Evolutionary conservation across 257 asterid genomes (phyloP).

Genomic region (Echites panduratus): DNA sequence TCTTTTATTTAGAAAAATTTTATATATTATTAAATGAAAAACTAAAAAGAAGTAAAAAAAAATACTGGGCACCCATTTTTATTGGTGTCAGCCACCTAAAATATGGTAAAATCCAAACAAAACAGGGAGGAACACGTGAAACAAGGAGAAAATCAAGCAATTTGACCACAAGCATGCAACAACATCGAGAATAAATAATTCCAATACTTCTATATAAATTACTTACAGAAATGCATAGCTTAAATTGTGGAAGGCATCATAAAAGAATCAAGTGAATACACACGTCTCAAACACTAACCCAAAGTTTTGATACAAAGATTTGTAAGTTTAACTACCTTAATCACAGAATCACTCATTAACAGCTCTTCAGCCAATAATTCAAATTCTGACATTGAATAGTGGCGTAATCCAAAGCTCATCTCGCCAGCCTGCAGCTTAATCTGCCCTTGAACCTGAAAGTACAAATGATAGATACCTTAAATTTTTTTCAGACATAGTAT

Average conservation of each 20-base stretch:
- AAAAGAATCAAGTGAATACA: conserved; percentile 6
- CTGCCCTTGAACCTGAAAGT: conserved; percentile 90
- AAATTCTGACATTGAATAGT: conserved; percentile 91
- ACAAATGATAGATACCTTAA: conserved; percentile 19
- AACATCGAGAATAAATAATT: too few relatives aligned
- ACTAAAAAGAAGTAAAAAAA: too few relatives aligned
- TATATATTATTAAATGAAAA: too few relatives aligned
- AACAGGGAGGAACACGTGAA: neutral
- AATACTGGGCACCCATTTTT: too few relatives aligned
- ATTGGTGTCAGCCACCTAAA: neutral
- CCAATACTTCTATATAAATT: neutral
- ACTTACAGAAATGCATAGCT: neutral
- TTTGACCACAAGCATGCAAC: too few relatives aligned
- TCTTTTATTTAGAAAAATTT: neutral
- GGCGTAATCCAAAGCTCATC: conserved; percentile 94
- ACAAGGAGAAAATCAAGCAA: too few relatives aligned
- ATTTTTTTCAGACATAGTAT: conserved; percentile 2
- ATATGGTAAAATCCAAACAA: neutral
- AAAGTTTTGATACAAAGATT: neutral
- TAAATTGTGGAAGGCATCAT: neutral
- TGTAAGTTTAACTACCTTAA: conserved; percentile 47
- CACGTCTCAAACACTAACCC: neutral
- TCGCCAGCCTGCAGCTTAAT: conserved; percentile 69
- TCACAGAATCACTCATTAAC: conserved; percentile 85
- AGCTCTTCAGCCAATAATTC: conserved; percentile 97